Evolutionary conservation across 2,329 filamentous ascomycete species (phyloP).

Genomic region (Cladosporium velox): DNA sequence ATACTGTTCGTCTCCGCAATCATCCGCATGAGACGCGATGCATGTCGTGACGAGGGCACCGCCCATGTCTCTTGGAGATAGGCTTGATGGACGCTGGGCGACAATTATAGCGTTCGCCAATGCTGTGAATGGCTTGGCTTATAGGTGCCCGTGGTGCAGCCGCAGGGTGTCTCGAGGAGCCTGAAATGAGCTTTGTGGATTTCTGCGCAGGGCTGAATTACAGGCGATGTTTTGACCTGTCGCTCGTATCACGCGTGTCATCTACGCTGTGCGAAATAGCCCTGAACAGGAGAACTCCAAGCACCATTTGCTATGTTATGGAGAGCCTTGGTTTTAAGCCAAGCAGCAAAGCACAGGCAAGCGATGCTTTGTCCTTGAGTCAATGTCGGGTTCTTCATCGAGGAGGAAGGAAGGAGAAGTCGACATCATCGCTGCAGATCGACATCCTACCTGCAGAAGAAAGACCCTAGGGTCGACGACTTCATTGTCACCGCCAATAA

Average conservation of each 20-base stretch:
- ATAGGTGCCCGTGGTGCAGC: neutral
- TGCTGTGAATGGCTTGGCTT: neutral
- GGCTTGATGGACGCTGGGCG: constrained; percentile 11
- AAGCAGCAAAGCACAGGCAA: neutral
- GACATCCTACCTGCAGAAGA: neutral
- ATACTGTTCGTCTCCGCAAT: neutral
- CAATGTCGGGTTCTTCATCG: neutral
- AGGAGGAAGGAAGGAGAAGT: neutral
- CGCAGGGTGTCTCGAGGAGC: neutral
- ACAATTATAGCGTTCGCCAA: constrained; percentile 11
- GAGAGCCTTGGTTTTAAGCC: neutral
- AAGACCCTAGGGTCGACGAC: neutral
- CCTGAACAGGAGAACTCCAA: neutral
- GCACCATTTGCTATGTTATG: neutral
- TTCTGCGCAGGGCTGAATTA: neutral
- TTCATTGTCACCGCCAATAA: neutral
- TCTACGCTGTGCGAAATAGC: neutral
- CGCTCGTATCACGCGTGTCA: neutral
- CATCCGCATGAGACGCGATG: neutral
- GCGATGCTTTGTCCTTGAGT: neutral
- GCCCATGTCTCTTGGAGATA: neutral
- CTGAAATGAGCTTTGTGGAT: neutral
- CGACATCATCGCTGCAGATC: constrained; percentile 7
- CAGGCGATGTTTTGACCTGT: neutral
- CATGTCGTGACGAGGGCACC: neutral